Conservation (phyloP, 345 rosid genomes). For the Euphorbia peplus region DNA sequence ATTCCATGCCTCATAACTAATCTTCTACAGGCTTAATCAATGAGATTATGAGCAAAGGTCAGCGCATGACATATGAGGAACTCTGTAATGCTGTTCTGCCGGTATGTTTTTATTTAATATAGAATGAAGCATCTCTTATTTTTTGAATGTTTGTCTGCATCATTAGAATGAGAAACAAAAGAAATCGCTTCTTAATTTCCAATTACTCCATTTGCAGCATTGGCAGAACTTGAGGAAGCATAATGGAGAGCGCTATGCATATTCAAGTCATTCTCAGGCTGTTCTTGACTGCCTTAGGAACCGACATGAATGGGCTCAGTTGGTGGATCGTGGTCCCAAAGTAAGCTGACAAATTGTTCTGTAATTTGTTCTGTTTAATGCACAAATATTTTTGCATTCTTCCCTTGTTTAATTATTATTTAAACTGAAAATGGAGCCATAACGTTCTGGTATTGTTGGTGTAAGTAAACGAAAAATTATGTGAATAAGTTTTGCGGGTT, state of each 20-base stretch:
- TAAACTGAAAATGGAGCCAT: background rate
- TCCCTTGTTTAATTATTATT: background rate
- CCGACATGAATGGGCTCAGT: constrained; percentile 93
- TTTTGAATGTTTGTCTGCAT: constrained; percentile 7
- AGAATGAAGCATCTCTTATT: constrained; percentile 7
- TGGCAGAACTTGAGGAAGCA: constrained; percentile 98
- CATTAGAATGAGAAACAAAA: background rate
- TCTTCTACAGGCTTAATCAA: constrained; percentile 58
- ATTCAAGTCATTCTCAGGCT: constrained; percentile 96
- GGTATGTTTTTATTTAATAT: constrained; percentile 40
- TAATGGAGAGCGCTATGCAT: constrained; percentile 97
- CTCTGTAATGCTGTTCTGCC: constrained; percentile 95
- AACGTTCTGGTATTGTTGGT: background rate
- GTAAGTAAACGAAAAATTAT: background rate
- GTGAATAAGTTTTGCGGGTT: background rate
- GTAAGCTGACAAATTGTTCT: constrained; percentile 28
- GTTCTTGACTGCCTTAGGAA: constrained; percentile 98
- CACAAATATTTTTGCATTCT: background rate
- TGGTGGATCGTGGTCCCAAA: constrained; percentile 99
- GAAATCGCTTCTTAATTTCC: constrained; percentile 7
- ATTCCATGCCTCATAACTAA: background rate
- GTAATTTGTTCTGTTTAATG: background rate
- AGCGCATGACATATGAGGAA: constrained; percentile 88
- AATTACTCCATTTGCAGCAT: constrained; percentile 53
- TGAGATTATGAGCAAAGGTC: constrained; percentile 93